Conservation (phyloP, 768 basidiomycete species). For the Pulveroboletus sp. region DNA sequence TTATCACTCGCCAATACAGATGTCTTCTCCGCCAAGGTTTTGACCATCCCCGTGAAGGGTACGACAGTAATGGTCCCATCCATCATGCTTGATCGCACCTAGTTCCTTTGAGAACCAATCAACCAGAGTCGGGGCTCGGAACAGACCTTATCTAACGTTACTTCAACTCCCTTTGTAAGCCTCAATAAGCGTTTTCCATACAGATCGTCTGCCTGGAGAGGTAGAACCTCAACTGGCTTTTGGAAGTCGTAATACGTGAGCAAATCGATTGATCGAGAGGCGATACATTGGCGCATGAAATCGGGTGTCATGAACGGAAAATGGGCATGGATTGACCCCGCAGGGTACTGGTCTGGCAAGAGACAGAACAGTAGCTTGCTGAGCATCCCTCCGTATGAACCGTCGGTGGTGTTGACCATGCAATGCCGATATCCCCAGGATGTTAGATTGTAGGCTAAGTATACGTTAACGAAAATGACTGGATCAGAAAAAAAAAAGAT, state of each 20-base stretch:
- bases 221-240: slow-evolving; percentile 37
- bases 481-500: not conserved
- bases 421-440: slow-evolving; percentile 78
- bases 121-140: not conserved
- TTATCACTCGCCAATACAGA: slow-evolving; percentile 3
- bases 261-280: slow-evolving; percentile 26
- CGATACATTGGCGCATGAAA: slow-evolving; percentile 42
- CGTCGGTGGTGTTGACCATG: slow-evolving; percentile 59
- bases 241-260: slow-evolving; percentile 56
- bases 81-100: slow-evolving; percentile 16
- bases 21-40: slow-evolving; percentile 6
- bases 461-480: slow-evolving; percentile 2
- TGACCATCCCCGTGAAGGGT: slow-evolving; percentile 11
- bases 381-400: slow-evolving; percentile 75
- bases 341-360: slow-evolving; percentile 66
- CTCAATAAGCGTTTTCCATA: slow-evolving; percentile 18
- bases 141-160: slow-evolving; percentile 11
- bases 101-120: not conserved
- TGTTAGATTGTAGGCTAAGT: slow-evolving; percentile 69
- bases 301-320: slow-evolving; percentile 78
- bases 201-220: not conserved
- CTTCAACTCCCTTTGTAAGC: slow-evolving; percentile 12
- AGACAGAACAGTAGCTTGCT: slow-evolving; percentile 70
- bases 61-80: slow-evolving; percentile 9
- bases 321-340: slow-evolving; percentile 65